phyloP scores from a whole-genome alignment of 169 alveolate genomes.

The Theileria orientalis region DNA sequence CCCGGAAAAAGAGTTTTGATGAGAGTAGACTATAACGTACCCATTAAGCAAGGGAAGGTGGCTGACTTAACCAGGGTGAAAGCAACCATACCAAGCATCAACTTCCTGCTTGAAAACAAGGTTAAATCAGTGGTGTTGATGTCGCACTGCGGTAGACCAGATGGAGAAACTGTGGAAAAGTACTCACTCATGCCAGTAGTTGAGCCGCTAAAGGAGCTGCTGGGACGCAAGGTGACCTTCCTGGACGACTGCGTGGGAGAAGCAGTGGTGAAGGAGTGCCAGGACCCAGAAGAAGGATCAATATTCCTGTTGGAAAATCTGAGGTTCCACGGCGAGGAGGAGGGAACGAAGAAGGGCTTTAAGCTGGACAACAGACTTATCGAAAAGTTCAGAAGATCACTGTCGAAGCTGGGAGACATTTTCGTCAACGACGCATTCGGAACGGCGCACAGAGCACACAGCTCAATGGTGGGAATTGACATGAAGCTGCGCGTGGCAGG shows the following conservation, averaged over 20 bases:
- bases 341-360: constrained; percentile 92
- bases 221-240: constrained; percentile 85
- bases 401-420: constrained; percentile 92
- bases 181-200: constrained; percentile 91
- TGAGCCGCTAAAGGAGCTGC: constrained; percentile 80
- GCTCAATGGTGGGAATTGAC: constrained; percentile 94
- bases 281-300: constrained; percentile 84
- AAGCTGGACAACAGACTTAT: constrained; percentile 72
- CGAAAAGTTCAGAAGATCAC: constrained; percentile 84
- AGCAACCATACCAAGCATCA: constrained; percentile 93
- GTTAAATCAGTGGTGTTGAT: constrained; percentile 89
- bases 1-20: constrained; percentile 91
- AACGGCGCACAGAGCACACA: constrained; percentile 97
- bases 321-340: constrained; percentile 97
- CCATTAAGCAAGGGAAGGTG: constrained; percentile 89
- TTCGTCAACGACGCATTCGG: constrained; percentile 98
- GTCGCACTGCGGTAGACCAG: constrained; percentile 98
- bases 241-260: constrained; percentile 94
- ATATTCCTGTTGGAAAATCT: constrained; percentile 92
- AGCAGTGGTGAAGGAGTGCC: constrained; percentile 84
- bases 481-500: constrained; percentile 92
- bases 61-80: constrained; percentile 91
- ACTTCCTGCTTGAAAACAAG: constrained; percentile 85
- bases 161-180: constrained; percentile 88
- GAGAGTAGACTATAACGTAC: constrained; percentile 98